Base-by-base conservation (phyloP, 495 filamentous ascomycete species). In the Chaetomium tenue region DNA sequence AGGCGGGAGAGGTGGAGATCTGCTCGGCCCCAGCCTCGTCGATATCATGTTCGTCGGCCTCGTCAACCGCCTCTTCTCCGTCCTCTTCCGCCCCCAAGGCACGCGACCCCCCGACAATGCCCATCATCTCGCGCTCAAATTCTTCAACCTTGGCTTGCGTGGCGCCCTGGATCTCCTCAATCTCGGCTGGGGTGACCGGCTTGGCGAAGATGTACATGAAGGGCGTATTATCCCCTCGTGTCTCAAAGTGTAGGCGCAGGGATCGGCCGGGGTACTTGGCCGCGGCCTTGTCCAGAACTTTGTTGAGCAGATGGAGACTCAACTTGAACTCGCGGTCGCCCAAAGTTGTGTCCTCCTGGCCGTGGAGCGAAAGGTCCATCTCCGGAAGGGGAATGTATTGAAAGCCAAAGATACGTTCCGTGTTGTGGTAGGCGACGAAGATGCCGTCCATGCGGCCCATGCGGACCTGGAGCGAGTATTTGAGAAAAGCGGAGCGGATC, bases 391-490 rank as follows among this genome's bases (percentile, higher is more conserved):
- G 85, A 60, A 99, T 79, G 70, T 99, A 99, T 74, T 98, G 94
- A 76, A 99, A 99, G 0, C 94, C 94, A 72, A 99, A 99, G 50
- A 99, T 96, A 40, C 91, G 87, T 73, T 96, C 83, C 6, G 91
- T 88, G 70, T 99, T 99, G 77, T 99, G 94, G 74, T 87, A 98
- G 15, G 95, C 95, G n/a, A 97, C 91, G 68, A 97, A 98, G 56
- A 98, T 97, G 57, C 94, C 94, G 67, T 98, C 93, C 94, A 99
- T 99, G 23, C 95, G 87, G 30, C 94, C 94, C 82, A 98, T 91
- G 25, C 94, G 87, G 40, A 93, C 94, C 74, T 99, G 94, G 26
- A 99, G 81, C 6, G 92, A 96, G 73, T 99, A 99, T 70, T 98
- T 98, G 62, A 99, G 79, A 79, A 99, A 96, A 8, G 93, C 93